Base-by-base conservation (phyloP, 2,329 filamentous ascomycete genomes). In the Colletotrichum sansevieriae region DNA sequence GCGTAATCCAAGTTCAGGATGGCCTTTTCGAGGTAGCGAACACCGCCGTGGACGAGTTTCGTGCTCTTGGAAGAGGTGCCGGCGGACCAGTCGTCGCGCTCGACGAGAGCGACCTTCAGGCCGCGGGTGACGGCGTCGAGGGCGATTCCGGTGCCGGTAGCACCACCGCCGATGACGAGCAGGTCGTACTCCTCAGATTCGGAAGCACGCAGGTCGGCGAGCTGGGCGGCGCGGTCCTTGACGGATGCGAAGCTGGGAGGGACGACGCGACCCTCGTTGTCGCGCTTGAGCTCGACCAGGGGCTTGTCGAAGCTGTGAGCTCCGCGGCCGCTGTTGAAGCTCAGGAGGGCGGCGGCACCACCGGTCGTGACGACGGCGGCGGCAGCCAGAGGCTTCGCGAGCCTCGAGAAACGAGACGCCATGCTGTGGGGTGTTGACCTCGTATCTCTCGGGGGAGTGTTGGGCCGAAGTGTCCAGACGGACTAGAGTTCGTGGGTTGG, bases 11-110 rank as follows among this genome's bases (percentile, higher is more conserved):
- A 83, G 78, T 95, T 92, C 90, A 90, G 94, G 57, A 96, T 89
- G 63, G 92, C 92, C 83, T 96, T 96, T 79, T 96, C 93, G 67
- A 96, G 84, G 77, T 95, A 96, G 72, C 92, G 88, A 68, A 96
- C 93, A 76, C 92, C 92, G 73, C 92, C 92, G 80, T 96, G 92
- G 18, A 96, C 93, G 61, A 96, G 85, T 81, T 96, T 96, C 56
- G 92, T 96, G 82, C 91, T 94, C 83, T 95, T 95, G 79, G 91
- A 93, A 82, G 91, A 94, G 46, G 92, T 95, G 35, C 93, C 92
- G 71, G 90, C 87, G 74, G 90, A 91, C 78, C 95, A 96, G 80
- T 96, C 92, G 78, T 95, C 93, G 70, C 92, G 86, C 81, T 96
- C 92, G 15, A 96, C 91, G 58, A 95, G 81, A 12, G 93, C 92